Evolutionary conservation across 2,329 filamentous ascomycete genomes (phyloP).

Genomic region (Claviceps paspali): DNA sequence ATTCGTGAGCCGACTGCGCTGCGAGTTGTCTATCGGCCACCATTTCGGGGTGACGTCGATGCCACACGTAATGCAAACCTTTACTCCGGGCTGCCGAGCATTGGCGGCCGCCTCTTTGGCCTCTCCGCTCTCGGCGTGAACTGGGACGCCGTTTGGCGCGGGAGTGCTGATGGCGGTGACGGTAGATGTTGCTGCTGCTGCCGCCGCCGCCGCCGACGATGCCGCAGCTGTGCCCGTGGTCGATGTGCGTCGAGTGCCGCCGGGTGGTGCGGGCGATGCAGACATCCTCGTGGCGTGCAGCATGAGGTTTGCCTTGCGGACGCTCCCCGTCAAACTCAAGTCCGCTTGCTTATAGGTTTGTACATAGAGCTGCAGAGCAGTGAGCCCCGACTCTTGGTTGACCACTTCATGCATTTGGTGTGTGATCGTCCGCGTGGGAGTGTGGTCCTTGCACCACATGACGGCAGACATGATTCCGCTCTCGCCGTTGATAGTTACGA

Average conservation of each 20-base stretch:
- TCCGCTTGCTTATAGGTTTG: constrained; percentile 93
- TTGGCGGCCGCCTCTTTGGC: constrained; percentile 13
- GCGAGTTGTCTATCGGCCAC: constrained; percentile 43
- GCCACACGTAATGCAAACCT: constrained; percentile 47
- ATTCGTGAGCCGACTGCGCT: constrained; percentile 37
- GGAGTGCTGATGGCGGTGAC: not conserved
- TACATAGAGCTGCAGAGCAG: constrained; percentile 72
- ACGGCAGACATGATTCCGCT: constrained; percentile 70
- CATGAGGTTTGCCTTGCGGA: constrained; percentile 75
- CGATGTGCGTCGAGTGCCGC: constrained; percentile 38
- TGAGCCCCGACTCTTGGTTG: constrained; percentile 49
- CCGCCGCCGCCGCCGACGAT: constrained; percentile 21
- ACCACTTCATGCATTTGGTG: constrained; percentile 68
- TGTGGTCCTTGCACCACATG: constrained; percentile 85
- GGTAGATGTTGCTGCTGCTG: constrained; percentile 14
- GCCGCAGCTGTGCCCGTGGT: constrained; percentile 14
- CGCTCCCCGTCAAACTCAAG: constrained; percentile 74
- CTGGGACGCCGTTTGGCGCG: constrained; percentile 7
- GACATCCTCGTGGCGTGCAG: constrained; percentile 45
- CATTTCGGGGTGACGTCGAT: constrained; percentile 61
- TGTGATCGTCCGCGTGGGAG: constrained; percentile 52
- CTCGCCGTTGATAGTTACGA: constrained; percentile 68
- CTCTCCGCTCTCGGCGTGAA: constrained; percentile 9
- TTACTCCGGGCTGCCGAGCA: constrained; percentile 27
- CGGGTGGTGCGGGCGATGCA: constrained; percentile 12